Percentiles rank a stretch among this genome's conserved stretches.
These are phyloP conservation scores for Suhomyces emberorum DNA, from an alignment of 805 yeast species.

Conservation along the genomic window DNA sequence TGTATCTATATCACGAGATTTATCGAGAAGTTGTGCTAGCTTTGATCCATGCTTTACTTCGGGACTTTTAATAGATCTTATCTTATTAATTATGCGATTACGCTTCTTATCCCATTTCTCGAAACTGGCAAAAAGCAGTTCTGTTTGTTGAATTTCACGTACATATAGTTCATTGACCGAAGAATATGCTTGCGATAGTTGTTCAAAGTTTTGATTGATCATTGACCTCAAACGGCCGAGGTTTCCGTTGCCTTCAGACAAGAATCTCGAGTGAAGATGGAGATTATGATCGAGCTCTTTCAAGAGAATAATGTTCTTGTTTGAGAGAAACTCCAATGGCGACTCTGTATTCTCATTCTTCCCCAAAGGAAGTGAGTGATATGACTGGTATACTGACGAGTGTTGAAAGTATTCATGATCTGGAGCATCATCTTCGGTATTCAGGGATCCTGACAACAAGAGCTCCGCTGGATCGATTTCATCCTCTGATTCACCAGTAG, in stretches of 20 bases:
- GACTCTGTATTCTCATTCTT: constrained; percentile 11
- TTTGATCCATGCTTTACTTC: constrained; percentile 42
- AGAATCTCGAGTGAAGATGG: constrained; percentile 20
- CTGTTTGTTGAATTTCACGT: constrained; percentile 31
- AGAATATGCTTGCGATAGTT: constrained; percentile 41
- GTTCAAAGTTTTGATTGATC: constrained; percentile 28
- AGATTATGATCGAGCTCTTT: constrained; percentile 22
- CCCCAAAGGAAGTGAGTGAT: constrained; percentile 4
- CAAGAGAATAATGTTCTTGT: constrained; percentile 22
- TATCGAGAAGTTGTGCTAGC: constrained; percentile 31
- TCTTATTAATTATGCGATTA: constrained; percentile 27
- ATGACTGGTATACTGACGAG: no score
- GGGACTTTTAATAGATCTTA: constrained; percentile 38
- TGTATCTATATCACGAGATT: constrained; percentile 27
- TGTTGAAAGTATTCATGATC: constrained; percentile 19
- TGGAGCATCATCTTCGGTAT: constrained; percentile 4
- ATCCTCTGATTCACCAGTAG: constrained; percentile 11
- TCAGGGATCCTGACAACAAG: constrained; percentile 9
- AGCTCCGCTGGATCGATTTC: constrained; percentile 16
- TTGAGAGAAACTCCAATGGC: constrained; percentile 30
- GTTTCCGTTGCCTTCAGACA: constrained; percentile 33
- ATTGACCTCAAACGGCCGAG: constrained; percentile 25
- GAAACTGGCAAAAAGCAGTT: constrained; percentile 26
- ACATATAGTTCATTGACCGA: constrained; percentile 47
- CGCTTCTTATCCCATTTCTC: constrained; percentile 41